Conservation (phyloP, 805 yeast species). For the Ogataea sp. region DNA sequence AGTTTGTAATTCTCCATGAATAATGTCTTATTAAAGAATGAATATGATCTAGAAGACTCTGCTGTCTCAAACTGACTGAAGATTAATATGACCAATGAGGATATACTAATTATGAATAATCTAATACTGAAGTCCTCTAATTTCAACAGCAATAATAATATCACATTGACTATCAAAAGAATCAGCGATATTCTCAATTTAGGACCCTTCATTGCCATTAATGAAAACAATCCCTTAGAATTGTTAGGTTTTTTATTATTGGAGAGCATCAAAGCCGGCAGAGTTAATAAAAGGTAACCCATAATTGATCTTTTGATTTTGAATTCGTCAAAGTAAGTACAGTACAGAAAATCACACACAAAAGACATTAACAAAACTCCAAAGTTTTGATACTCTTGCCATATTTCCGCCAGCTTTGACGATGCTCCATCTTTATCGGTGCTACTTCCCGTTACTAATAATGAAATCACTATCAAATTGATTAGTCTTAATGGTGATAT, state of each 20-base stretch:
- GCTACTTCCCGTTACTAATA: slow-evolving; percentile 8
- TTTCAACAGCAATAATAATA: slow-evolving; percentile 6
- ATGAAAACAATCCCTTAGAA: background rate
- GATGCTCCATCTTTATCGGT: background rate
- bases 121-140: slow-evolving; percentile 16
- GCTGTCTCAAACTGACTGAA: slow-evolving; percentile 22
- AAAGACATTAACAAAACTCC: slow-evolving; percentile 4
- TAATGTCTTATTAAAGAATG: slow-evolving; percentile 15
- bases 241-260: too few species aligned
- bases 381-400: slow-evolving; percentile 6
- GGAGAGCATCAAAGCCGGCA: slow-evolving; percentile 2
- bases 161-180: background rate
- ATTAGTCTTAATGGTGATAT: slow-evolving; percentile 20
- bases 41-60: slow-evolving; percentile 5
- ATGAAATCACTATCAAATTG: slow-evolving; percentile 15
- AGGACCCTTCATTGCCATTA: background rate
- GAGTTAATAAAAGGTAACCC: slow-evolving; percentile 4
- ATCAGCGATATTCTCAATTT: background rate
- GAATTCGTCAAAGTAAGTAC: background rate
- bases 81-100: slow-evolving; percentile 20
- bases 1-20: slow-evolving; percentile 15
- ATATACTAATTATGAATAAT: slow-evolving; percentile 22
- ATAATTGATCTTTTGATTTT: background rate
- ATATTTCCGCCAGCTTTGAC: slow-evolving; percentile 3
- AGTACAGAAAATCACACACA: slow-evolving; percentile 1